Evolutionary conservation across 768 basidiomycete species (phyloP).

Genomic region (Russula vinacea): DNA sequence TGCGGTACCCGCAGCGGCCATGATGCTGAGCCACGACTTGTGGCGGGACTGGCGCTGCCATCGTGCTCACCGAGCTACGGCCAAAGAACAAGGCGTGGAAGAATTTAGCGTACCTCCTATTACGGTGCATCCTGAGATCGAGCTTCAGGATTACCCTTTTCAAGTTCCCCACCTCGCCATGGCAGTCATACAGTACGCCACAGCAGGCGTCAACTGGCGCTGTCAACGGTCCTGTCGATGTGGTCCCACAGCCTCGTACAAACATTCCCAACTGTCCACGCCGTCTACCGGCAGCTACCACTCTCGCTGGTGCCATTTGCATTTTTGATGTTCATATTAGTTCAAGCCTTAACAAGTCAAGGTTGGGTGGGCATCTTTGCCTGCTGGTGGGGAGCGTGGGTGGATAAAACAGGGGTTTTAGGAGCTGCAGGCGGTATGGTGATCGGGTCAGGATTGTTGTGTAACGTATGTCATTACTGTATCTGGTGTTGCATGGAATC

Average conservation of each 20-base stretch:
- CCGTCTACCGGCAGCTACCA: slow-evolving; percentile 65
- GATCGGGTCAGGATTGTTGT: slow-evolving; percentile 66
- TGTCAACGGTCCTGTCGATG: slow-evolving; percentile 19
- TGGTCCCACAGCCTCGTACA: slow-evolving; percentile 28
- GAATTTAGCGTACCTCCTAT: neutral
- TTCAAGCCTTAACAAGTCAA: slow-evolving; percentile 73
- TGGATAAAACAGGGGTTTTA: slow-evolving; percentile 36
- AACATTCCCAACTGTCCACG: slow-evolving; percentile 68
- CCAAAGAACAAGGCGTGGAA: neutral
- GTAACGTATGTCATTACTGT: slow-evolving; percentile 47
- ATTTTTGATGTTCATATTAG: slow-evolving; percentile 92
- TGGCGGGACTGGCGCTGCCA: slow-evolving; percentile 38
- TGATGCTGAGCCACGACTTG: slow-evolving; percentile 68
- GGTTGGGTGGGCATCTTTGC: slow-evolving; percentile 90
- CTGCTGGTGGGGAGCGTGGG: slow-evolving; percentile 55
- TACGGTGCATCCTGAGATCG: slow-evolving; percentile 8
- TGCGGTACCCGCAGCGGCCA: slow-evolving; percentile 71
- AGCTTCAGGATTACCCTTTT: slow-evolving; percentile 11
- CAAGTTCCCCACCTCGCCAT: neutral
- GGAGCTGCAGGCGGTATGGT: slow-evolving; percentile 54
- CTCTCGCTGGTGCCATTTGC: slow-evolving; percentile 86
- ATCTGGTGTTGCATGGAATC: neutral
- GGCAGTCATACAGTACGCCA: slow-evolving; percentile 5
- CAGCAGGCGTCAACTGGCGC: slow-evolving; percentile 16
- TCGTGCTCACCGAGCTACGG: slow-evolving; percentile 1